Base-by-base conservation (phyloP, 352 stramenopile species). In the Phytophthora meadii region DNA sequence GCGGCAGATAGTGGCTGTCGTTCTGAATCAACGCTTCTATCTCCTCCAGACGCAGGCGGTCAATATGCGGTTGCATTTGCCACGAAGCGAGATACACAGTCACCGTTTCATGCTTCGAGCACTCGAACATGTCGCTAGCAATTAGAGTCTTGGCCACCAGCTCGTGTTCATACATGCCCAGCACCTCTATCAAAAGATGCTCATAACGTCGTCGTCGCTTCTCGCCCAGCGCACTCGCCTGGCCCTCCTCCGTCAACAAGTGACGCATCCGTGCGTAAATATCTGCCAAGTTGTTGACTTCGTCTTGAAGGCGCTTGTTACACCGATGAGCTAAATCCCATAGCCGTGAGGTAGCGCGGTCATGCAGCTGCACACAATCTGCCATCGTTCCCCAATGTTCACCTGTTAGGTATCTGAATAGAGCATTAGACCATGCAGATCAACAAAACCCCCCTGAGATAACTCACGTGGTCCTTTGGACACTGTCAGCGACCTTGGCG, bases 11-110 rank as follows among this genome's bases (percentile, higher is more conserved):
- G 8, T 34, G 30, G 8, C 30, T 34, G 30, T 34, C 82, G 76
- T 99, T 97, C 46, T 99, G 85, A 50, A 99, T 77, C 25, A 99
- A 82, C 27, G 94, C 92, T 77, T 99, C 99, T 97, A 99, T 99
- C 36, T 96, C 97, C 11, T 90, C 82, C 39, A 95, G 71, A 67
- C 92, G 84, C 66, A 81, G 76, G 70, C 93, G 83, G 53, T 76
- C 79, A 57, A 95, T 88, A 70, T 93, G 81, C 76, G 91, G 90
- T 61, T 95, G 85, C 25, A 95, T 34, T 8, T 34, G 30, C 30
- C 30, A 34, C 30, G 84, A 85, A 4, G 87, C 84, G 41, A 95
- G 71, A 60, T 95, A 95, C 1, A 95, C 15, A 8, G 77, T 90
- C 56, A 91, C 72, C 0, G 70, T 88, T 19, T 92, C 77, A 72